Percentiles rank a stretch among this genome's conserved stretches.
Conservation (phyloP, 1,284 basidiomycete species). For the Moniliella sp. region DNA sequence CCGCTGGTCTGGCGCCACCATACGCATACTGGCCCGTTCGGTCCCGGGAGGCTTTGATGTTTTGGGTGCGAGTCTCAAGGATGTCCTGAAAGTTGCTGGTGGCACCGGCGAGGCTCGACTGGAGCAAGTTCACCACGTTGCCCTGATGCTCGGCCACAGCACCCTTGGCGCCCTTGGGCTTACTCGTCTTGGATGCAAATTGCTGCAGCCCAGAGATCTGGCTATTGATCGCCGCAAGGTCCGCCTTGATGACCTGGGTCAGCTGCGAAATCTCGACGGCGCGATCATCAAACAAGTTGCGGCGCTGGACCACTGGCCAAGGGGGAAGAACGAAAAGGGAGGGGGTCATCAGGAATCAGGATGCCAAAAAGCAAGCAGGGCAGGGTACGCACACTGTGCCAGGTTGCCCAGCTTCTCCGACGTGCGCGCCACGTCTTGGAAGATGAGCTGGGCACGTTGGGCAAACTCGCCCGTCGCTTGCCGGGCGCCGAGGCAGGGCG, state of each 20-base stretch:
- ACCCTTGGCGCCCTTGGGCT: conserved; percentile 7
- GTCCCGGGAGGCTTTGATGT: conserved; percentile 96
- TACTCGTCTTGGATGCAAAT: too few relatives aligned
- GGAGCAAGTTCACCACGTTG: conserved; percentile 89
- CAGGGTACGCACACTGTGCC: conserved; percentile 99
- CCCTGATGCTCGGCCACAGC: conserved; percentile 47
- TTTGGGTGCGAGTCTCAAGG: conserved; percentile 88
- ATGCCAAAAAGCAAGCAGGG: too few relatives aligned
- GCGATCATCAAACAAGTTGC: conserved; percentile 97
- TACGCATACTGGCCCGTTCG: conserved; percentile 75
- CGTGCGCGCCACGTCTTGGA: conserved; percentile 76
- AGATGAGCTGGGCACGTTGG: conserved; percentile 66
- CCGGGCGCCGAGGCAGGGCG: too few relatives aligned
- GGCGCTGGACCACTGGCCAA: too few relatives aligned
- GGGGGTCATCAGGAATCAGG: too few relatives aligned
- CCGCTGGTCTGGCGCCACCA: conserved; percentile 21
- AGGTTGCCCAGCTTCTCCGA: conserved; percentile 78
- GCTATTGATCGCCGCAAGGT: conserved; percentile 86
- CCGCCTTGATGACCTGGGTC: conserved; percentile 98
- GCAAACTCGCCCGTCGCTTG: too few relatives aligned
- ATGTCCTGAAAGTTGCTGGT: conserved; percentile 97
- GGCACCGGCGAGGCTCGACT: conserved; percentile 80
- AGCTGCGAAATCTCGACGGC: conserved; percentile 98
- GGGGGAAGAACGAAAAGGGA: too few relatives aligned
- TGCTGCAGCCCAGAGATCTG: conserved; percentile 78